Percentiles rank a stretch among this genome's conserved stretches.
phyloP scores from a whole-genome alignment of 2,329 filamentous ascomycete species.

The Sporothrix sp. region DNA sequence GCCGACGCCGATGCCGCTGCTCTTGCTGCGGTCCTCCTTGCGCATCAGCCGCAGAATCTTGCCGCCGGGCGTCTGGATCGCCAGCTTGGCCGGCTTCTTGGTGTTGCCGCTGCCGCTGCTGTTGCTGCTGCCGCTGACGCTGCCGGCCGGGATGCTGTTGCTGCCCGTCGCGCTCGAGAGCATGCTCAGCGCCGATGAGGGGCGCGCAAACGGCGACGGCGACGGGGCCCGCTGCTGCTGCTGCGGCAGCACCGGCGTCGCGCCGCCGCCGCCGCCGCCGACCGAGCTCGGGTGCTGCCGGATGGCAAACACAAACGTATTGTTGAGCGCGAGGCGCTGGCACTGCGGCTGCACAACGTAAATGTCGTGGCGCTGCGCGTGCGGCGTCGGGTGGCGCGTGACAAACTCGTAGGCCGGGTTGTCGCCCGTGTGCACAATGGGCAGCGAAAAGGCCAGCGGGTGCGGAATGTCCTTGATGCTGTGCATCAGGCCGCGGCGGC shows the following conservation, averaged over 20 bases:
- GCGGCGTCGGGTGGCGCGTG: conserved; percentile 85
- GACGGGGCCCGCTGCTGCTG: conserved; percentile 39
- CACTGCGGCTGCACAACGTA: conserved; percentile 97
- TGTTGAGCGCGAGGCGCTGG: conserved; percentile 76
- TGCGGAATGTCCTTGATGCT: conserved; percentile 95
- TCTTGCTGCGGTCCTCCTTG: conserved; percentile 58
- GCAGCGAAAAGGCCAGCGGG: conserved; percentile 78
- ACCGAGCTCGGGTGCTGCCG: conserved; percentile 73
- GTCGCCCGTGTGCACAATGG: conserved; percentile 79
- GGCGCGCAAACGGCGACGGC: conserved; percentile 53
- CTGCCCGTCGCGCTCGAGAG: conserved; percentile 47
- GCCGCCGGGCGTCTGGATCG: conserved; percentile 85
- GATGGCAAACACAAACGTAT: conserved; percentile 95
- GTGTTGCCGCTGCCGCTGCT: conserved; percentile 36
- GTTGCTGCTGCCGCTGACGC: conserved; percentile 41
- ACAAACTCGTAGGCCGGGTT: conserved; percentile 94
- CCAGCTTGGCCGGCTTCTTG: conserved; percentile 87
- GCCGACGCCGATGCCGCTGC: conserved; percentile 35
- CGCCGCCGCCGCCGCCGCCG: conserved; percentile 16
- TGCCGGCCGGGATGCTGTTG: conserved; percentile 22
- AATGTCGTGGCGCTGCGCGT: conserved; percentile 93
- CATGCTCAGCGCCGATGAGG: conserved; percentile 56
- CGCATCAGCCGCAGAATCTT: conserved; percentile 86
- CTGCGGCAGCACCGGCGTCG: conserved; percentile 29
- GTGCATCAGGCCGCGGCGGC: conserved; percentile 92